Conservation (phyloP, 2,329 filamentous ascomycete genomes). For the Microsporum audouinii region DNA sequence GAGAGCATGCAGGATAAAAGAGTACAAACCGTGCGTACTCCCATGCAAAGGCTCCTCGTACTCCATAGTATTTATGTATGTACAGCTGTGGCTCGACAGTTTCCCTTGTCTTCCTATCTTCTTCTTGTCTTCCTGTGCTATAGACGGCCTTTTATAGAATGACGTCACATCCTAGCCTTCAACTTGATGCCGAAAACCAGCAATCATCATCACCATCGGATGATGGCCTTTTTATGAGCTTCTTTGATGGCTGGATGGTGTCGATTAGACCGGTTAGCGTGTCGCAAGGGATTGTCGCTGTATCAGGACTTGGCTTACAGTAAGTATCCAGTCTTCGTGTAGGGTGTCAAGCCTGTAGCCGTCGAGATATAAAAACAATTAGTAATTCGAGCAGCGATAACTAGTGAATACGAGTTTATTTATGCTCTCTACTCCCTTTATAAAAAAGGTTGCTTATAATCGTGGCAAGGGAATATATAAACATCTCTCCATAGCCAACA, state of each 20-base stretch:
- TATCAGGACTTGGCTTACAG: neutral
- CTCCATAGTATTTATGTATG: neutral
- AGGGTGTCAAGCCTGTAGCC: neutral
- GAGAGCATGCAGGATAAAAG: neutral
- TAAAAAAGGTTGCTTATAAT: neutral
- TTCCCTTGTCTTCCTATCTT: neutral
- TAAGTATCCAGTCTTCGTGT: neutral
- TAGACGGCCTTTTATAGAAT: neutral
- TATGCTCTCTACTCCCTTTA: no score
- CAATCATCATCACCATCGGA: no score
- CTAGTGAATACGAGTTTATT: neutral
- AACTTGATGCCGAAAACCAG: no score
- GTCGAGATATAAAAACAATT: neutral
- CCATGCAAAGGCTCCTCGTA: neutral
- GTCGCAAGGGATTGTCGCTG: neutral
- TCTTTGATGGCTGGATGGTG: no score
- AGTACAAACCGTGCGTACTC: no score
- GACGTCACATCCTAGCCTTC: neutral
- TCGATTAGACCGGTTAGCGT: no score
- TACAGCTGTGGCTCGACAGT: neutral
- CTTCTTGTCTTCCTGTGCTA: neutral
- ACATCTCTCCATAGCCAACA: neutral
- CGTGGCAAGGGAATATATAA: neutral
- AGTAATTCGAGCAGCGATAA: neutral
- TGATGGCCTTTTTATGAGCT: no score